These are phyloP conservation scores for Metschnikowia picachoensis DNA, from an alignment of 805 yeast genomes.

Conservation along the genomic window DNA sequence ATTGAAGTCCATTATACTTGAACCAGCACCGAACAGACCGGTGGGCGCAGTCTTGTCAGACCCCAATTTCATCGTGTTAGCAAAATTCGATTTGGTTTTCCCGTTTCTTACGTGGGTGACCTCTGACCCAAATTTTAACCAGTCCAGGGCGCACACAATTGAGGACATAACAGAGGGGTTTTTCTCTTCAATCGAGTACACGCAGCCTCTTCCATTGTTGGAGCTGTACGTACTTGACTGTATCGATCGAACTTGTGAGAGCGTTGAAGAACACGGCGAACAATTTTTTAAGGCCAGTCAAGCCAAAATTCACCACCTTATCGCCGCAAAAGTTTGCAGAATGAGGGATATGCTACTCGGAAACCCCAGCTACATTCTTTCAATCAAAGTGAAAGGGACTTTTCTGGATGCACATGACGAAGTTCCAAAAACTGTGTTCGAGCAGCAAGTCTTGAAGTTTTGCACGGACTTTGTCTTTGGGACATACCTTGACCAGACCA, in stretches of 20 bases:
- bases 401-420: constrained; percentile 19
- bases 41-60: constrained; percentile 11
- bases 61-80: constrained; percentile 9
- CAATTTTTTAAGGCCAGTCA: constrained; percentile 39
- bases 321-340: constrained; percentile 36
- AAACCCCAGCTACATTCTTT: constrained; percentile 15
- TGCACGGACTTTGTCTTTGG: constrained; percentile 46
- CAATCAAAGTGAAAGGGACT: constrained; percentile 18
- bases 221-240: constrained; percentile 1
- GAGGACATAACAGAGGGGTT: constrained; percentile 14
- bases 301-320: constrained; percentile 33
- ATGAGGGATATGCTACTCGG: constrained; percentile 27
- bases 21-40: not conserved
- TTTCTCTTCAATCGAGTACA: not conserved
- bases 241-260: constrained; percentile 25
- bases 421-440: constrained; percentile 34
- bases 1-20: constrained; percentile 15
- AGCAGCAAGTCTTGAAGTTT: constrained; percentile 33
- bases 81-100: constrained; percentile 13
- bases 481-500: constrained; percentile 34
- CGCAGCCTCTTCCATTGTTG: not conserved
- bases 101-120: constrained; percentile 10
- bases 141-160: constrained; percentile 11
- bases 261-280: constrained; percentile 31
- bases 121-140: constrained; percentile 1